Evolutionary conservation across 2,329 filamentous ascomycete genomes (phyloP).

Genomic region (Colletotrichum sidae): DNA sequence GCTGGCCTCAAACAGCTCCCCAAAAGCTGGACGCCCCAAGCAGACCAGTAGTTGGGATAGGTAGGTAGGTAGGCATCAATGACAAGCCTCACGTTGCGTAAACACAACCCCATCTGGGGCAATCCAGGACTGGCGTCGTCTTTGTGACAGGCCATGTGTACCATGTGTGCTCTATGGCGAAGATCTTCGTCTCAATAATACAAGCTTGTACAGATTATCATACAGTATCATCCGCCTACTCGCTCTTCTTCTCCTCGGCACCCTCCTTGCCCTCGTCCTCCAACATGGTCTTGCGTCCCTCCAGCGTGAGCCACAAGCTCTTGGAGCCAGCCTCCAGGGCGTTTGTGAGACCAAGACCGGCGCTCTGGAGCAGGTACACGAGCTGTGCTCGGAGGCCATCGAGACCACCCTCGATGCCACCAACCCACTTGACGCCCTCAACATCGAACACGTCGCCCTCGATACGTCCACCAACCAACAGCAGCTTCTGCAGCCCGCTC

Average conservation of each 20-base stretch:
- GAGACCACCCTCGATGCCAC: slow-evolving; percentile 83
- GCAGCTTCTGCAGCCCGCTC: slow-evolving; percentile 84
- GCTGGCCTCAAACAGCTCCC: too few species aligned
- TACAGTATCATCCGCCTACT: slow-evolving; percentile 31
- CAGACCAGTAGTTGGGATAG: too few species aligned
- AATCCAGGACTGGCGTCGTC: too few species aligned
- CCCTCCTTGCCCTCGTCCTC: slow-evolving; percentile 66
- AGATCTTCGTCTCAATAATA: slow-evolving; percentile 34
- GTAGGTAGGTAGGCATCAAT: too few species aligned
- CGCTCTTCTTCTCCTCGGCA: slow-evolving; percentile 38
- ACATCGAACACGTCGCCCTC: slow-evolving; percentile 88
- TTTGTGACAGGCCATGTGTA: background rate
- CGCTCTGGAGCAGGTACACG: slow-evolving; percentile 81
- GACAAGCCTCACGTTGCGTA: too few species aligned
- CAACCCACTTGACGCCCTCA: slow-evolving; percentile 73
- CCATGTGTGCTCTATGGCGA: slow-evolving; percentile 29
- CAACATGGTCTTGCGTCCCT: slow-evolving; percentile 82
- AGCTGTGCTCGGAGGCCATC: slow-evolving; percentile 85
- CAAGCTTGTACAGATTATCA: slow-evolving; percentile 38
- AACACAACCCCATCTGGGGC: too few species aligned
- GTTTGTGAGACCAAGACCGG: slow-evolving; percentile 80
- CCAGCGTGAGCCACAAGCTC: slow-evolving; percentile 88
- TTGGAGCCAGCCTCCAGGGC: slow-evolving; percentile 84
- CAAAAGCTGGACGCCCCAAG: too few species aligned
- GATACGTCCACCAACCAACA: slow-evolving; percentile 86